phyloP scores from a whole-genome alignment of 2,329 filamentous ascomycete genomes.

The Arthrobotrys iridis region DNA sequence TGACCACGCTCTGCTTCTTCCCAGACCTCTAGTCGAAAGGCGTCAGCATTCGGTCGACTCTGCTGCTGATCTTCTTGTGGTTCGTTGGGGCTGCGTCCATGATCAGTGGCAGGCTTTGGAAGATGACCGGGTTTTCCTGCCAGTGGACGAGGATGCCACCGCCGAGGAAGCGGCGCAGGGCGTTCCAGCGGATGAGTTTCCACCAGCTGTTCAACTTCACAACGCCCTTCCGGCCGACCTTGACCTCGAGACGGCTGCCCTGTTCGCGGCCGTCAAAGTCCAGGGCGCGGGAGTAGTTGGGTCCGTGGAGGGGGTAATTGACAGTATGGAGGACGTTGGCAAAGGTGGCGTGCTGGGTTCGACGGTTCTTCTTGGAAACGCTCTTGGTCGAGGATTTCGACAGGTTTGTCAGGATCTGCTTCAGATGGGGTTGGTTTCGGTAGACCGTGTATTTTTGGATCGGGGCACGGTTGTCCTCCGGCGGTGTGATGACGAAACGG shows the following conservation, averaged over 20 bases:
- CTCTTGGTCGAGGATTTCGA: conserved; percentile 70
- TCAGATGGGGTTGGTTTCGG: conserved; percentile 71
- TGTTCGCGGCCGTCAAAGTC: conserved; percentile 70
- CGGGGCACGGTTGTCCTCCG: conserved; percentile 23
- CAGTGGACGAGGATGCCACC: conserved; percentile 73
- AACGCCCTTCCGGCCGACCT: conserved; percentile 69
- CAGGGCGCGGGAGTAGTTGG: conserved; percentile 73
- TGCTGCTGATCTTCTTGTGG: conserved; percentile 36
- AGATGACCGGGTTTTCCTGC: conserved; percentile 70
- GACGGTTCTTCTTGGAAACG: conserved; percentile 74
- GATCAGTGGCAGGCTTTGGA: conserved; percentile 67
- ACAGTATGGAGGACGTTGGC: conserved; percentile 73
- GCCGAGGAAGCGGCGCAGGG: conserved; percentile 70
- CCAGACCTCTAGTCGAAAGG: conserved; percentile 41
- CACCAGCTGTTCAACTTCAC: conserved; percentile 78
- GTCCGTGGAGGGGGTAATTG: conserved; percentile 73
- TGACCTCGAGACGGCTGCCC: conserved; percentile 71
- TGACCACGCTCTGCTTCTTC: background rate
- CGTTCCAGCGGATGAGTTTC: conserved; percentile 74
- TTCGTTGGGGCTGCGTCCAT: conserved; percentile 35
- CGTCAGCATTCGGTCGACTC: conserved; percentile 38
- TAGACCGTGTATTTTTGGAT: conserved; percentile 75
- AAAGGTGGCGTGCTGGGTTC: conserved; percentile 73
- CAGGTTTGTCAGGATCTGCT: conserved; percentile 70
- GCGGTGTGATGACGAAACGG: conserved; percentile 61